A percentile compares a stretch with the other conserved stretches of the same genome.
These are phyloP conservation scores for Exsudoporus floridanus DNA, from an alignment of 1,284 basidiomycete species.

Conservation along the genomic window DNA sequence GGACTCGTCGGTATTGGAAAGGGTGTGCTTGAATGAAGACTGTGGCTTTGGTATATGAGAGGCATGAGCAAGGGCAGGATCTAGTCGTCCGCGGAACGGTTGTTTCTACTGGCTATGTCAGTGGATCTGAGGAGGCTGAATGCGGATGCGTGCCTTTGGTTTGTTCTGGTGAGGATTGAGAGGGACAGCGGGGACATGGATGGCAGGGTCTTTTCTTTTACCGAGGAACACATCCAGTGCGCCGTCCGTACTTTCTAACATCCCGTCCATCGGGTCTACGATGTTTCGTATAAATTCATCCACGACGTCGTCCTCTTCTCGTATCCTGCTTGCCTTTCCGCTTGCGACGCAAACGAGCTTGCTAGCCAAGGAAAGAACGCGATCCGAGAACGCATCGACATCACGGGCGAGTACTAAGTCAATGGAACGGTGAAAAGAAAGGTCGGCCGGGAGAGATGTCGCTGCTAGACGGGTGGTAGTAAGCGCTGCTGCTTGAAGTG, in stretches of 20 bases:
- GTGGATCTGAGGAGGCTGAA: neutral
- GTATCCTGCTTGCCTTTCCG: slow-evolving; percentile 45
- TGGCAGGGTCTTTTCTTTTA: slow-evolving; percentile 62
- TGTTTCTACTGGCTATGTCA: slow-evolving; percentile 32
- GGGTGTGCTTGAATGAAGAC: slow-evolving; percentile 57
- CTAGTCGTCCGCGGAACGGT: slow-evolving; percentile 43
- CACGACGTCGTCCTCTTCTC: slow-evolving; percentile 74
- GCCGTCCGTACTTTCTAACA: slow-evolving; percentile 85
- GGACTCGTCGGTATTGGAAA: slow-evolving; percentile 54
- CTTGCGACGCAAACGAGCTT: slow-evolving; percentile 57
- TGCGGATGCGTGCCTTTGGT: slow-evolving; percentile 19
- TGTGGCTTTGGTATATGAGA: slow-evolving; percentile 79
- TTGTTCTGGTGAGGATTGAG: slow-evolving; percentile 13
- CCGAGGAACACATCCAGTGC: slow-evolving; percentile 81
- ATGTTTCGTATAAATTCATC: slow-evolving; percentile 80
- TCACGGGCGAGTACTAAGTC: slow-evolving; percentile 68
- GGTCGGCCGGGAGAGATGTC: slow-evolving; percentile 58
- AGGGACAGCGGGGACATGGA: slow-evolving; percentile 48
- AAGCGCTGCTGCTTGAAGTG: slow-evolving; percentile 58
- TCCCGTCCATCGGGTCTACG: slow-evolving; percentile 79
- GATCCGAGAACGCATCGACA: slow-evolving; percentile 61
- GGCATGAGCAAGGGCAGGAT: slow-evolving; percentile 67
- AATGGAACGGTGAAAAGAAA: slow-evolving; percentile 84
- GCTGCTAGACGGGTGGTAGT: slow-evolving; percentile 60
- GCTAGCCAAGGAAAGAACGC: slow-evolving; percentile 64